Base-by-base conservation (phyloP, 2,329 filamentous ascomycete species). In the Colletotrichum endophyticum region DNA sequence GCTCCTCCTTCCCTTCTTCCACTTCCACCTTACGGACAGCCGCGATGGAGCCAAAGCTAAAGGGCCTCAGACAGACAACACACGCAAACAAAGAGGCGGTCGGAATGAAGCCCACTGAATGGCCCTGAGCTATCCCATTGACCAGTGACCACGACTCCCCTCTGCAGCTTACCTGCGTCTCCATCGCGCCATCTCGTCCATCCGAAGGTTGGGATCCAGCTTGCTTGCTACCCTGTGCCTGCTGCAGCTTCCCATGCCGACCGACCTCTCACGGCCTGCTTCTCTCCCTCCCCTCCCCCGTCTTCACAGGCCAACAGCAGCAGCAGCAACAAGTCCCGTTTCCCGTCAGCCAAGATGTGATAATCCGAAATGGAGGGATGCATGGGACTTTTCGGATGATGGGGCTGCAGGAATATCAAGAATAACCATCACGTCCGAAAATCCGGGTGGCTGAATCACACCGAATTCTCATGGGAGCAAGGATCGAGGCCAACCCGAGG, bases 31-130 rank as follows among this genome's bases (percentile, higher is more conserved):
- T 68, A 72, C 59, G 64, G 70, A 70, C 70, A 77, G 78, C 76
- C 76, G 70, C 62, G 68, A 73, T 53, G 68, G 69, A 57, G 69
- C 62, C 66, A 75, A 72, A 32, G 66, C 64, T 61, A 22, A 67
- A 30, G 19, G 53, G 9, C n/a, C 28, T 22, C 30, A 22, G 39
- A 59, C 70, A 63, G 75, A 53, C 27, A 49, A 30, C 68, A 73
- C 75, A 53, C 11, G 6, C 53, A 32, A 62, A 44, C 67, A 79
- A 78, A 22, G 66, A 68, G 30, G 78, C 79, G 63, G 69, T 80
- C 30, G 77, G 79, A 78, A 68, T 76, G 56, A 57, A 76, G 57
- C 70, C 44, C 62, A 73, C 70, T 64, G 61, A 22, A 62, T 34
- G 9, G 56, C 8, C 53, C 25, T 7, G 7, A 36, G 61, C 67